A percentile compares a stretch with the other conserved stretches of the same genome.
Evolutionary conservation across 179 eudicot species (phyloP).

Genomic region (Beta lomatogona): DNA sequence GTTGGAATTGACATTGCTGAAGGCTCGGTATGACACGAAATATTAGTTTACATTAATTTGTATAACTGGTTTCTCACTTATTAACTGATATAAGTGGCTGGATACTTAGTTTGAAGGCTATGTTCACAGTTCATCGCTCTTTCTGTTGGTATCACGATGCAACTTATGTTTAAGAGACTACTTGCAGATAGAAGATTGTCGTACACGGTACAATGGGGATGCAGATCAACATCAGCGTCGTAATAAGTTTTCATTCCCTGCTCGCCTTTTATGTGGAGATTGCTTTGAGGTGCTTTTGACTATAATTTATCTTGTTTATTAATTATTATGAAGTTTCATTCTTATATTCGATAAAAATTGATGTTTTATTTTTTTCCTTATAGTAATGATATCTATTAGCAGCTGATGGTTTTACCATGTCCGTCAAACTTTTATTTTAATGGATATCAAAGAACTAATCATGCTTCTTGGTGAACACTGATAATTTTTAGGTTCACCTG

Average conservation of each 20-base stretch:
- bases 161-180: constrained; percentile 13
- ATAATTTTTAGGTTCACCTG: constrained; percentile 73
- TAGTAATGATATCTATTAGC: neutral
- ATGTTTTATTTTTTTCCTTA: no score
- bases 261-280: constrained; percentile 92
- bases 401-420: neutral
- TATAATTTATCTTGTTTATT: no score
- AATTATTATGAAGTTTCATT: no score
- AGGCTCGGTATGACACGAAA: constrained; percentile 70
- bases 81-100: neutral
- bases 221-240: constrained; percentile 93
- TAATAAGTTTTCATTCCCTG: constrained; percentile 88
- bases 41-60: neutral
- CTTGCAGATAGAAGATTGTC: constrained; percentile 92
- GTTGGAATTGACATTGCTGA: constrained; percentile 97
- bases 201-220: constrained; percentile 93
- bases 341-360: no score
- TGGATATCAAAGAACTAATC: neutral
- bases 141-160: neutral
- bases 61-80: neutral
- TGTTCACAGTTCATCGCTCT: neutral
- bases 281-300: constrained; percentile 74
- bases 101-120: neutral
- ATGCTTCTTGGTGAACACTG: constrained; percentile 16
- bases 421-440: neutral